Evolutionary conservation across 805 yeast species (phyloP), one percentile per base, ranked within the genome.

Genomic region (Spathaspora boniae): DNA sequence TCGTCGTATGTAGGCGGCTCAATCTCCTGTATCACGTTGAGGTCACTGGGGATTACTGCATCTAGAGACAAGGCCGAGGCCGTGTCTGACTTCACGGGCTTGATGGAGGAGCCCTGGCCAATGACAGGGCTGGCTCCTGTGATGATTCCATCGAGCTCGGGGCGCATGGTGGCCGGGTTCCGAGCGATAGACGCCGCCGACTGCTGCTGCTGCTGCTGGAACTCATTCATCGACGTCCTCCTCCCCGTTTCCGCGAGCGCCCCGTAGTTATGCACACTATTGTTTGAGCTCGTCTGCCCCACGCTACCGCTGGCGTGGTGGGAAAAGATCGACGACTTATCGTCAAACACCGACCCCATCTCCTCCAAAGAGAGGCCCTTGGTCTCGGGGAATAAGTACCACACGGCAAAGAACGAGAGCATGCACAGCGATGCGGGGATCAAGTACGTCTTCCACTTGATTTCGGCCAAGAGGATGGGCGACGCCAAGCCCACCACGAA

Each of bases 401-500:
- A 77, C 9, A 88, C 96, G 16, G 82, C 78, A 24, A 83, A 56
- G 41, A 84, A 79, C 3, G 95, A 85, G 28, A 81, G 56, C 30
- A 79, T 64, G 60, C 96, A 87, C 20, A 86, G 83, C 17, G 73
- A 56, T 1, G 93, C 91, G 42, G 91, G 96, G 36, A 88, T 72
- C 45, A 89, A 60, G 56, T 89, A 88, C 35, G 93, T 69, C 40
- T 80, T 70, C 95, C 95, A 89, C 20, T 74, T 69, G 48, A 88
- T 84, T 5, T 61, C 36, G 47, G 82, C 95, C 51, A 87, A 81
- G 38, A 88, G 69, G 17, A 87, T 75, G 2, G 97, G 97, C 0
- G 95, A 86, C 76, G 84, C 75, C 59, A 86, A 93, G 9, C 97
- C 96, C 18, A 88, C 96, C 23, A 89, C 62, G 68, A 87, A 89